Conservation (phyloP, 2,329 filamentous ascomycete genomes). For the Fusarium sororula region DNA sequence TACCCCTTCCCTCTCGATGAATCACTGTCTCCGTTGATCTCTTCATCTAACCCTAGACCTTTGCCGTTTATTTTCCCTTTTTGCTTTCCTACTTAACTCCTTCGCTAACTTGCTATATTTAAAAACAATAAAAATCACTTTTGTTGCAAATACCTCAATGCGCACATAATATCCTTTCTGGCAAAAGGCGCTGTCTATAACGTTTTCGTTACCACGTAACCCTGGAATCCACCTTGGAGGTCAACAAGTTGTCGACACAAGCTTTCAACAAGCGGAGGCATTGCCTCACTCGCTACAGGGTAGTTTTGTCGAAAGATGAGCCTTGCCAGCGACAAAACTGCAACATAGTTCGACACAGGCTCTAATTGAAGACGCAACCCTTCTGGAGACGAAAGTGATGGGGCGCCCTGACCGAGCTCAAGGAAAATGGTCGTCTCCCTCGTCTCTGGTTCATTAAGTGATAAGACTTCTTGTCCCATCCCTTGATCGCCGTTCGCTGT, state of each 20-base stretch:
- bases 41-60: background rate
- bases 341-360: slow-evolving; percentile 24
- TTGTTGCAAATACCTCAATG: background rate
- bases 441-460: slow-evolving; percentile 33
- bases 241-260: slow-evolving; percentile 34
- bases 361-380: slow-evolving; percentile 21
- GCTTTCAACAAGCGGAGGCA: slow-evolving; percentile 36
- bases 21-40: background rate
- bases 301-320: slow-evolving; percentile 35
- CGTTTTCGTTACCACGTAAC: background rate
- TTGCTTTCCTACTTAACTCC: slow-evolving; percentile 30
- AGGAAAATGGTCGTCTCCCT: slow-evolving; percentile 24
- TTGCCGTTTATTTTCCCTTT: slow-evolving; percentile 8
- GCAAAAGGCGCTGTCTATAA: background rate
- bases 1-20: background rate
- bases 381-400: slow-evolving; percentile 22
- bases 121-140: slow-evolving; percentile 14
- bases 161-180: background rate
- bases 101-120: slow-evolving; percentile 9
- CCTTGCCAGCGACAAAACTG: slow-evolving; percentile 23
- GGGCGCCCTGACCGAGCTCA: slow-evolving; percentile 29
- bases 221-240: slow-evolving; percentile 7
- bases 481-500: slow-evolving; percentile 5
- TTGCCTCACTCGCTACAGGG: slow-evolving; percentile 19
- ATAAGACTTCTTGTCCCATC: slow-evolving; percentile 12